Base-by-base conservation (phyloP, 1,284 basidiomycete species). In the Cryptococcus amylolentus region DNA sequence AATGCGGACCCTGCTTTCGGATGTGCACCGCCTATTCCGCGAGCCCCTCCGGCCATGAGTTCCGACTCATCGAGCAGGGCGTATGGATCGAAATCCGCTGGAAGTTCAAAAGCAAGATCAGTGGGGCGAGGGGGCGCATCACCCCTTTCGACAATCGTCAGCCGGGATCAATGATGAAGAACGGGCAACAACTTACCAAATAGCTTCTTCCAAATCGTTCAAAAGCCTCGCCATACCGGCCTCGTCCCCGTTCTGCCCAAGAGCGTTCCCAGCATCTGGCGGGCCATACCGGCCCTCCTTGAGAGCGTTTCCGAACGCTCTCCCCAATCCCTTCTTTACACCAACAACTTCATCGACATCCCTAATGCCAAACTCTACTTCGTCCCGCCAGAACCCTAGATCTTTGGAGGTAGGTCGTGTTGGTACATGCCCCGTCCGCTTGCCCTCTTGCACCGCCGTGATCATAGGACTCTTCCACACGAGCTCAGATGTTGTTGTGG, bases 301-400 rank as follows among this genome's bases (percentile, higher is more conserved):
- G 37, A 73, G 54, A 0, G 67, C 66, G 23, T 57, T 54, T 13
- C 52, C 67, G 54, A 75, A 75, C 3, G 70, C 69, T 68, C 68
- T 67, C 16, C 63, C 64, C 2, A 66, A 61, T 16, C 72, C 70
- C 51, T 73, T 75, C 47, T 62, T 67, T n/a, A 67, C 65, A 18
- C 72, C 72, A 2, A 75, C 69, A 3, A 67, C 68, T 42, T 74
- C 71, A 48, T 73, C 67, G n/a, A 72, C 70, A 51, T 75, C 73
- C 9, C 61, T 52, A 9, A 74, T 54, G 0, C 64, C 63, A 38
- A 70, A 67, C 5, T 57, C 62, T 13, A 73, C 70, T 50, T 75
- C 73, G 10, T 63, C 58, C 5, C 61, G 63, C 66, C 68, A 75
- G 48, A 73, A 75, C 18, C 45, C 45, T 28, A 71, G 61, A n/a